Evolutionary conservation across 306 rosid genomes (phyloP), one percentile per base, ranked within the genome.

Genomic region (Cyclanthera cordifolia): DNA sequence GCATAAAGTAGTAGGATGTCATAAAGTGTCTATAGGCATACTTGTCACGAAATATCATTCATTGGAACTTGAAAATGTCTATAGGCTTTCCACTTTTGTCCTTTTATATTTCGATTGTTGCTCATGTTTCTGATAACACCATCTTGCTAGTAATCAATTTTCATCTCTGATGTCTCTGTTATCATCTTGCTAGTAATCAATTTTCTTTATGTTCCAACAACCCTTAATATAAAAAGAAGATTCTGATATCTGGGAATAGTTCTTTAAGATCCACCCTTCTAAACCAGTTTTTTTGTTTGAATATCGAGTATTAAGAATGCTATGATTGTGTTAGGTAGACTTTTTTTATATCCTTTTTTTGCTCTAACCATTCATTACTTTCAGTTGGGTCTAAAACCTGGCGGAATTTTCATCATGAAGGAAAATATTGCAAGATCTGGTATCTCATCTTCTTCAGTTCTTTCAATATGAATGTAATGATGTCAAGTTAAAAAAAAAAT

Each of bases 371-470:
- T 59, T 50, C 67, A 25, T 75, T 74, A 56, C 71, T 81, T 73
- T 39, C 70, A 93, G 98, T 89, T 48, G 76, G 96, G 98, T 72
- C 86, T 93, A 73, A 93, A 84, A 79, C 83, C 95, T 53, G 94
- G 95, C 59, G 98, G 96, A 67, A 24, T 89, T 65, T 89, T 93
- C 76, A 70, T 89, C 53, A 67, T 93, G 74, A 93, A 93, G 90
- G 98, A 93, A 90, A 93, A 93, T 73, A 72, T 83, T 70, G 93
- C 96, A 70, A 85, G 85, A 89, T 74, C 82, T 73, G 96, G 98
- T 87, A 89, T n/a, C 52, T 37, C 28, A 45, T 73, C 17, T 56
- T 75, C 66, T 69, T 57, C 46, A 53, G 27, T 61, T 49, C 60
- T 59, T 12, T 51, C 34, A 4, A 27, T 49, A 50, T 17, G 14